phyloP scores from a whole-genome alignment of 495 filamentous ascomycete genomes.

The Eremomyces bilateralis region DNA sequence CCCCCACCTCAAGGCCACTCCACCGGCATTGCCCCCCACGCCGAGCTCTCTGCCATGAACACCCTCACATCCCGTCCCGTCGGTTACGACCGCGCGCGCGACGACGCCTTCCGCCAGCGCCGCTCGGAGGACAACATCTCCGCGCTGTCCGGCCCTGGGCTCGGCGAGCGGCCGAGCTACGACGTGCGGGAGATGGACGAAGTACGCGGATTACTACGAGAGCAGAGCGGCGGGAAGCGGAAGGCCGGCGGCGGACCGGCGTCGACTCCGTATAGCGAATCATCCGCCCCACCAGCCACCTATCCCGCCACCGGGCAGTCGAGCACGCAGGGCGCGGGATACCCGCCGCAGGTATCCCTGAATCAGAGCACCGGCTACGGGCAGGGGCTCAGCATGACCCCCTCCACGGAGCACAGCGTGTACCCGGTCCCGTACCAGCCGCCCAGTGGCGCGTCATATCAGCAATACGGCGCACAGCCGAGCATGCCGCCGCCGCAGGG shows the following conservation, averaged over 20 bases:
- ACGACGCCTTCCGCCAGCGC: constrained; percentile 10
- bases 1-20: too few relatives aligned
- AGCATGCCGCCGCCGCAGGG: neutral
- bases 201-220: constrained; percentile 11
- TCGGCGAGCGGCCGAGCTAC: neutral
- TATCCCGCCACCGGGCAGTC: too few relatives aligned
- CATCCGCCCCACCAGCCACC: too few relatives aligned
- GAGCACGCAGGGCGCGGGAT: too few relatives aligned
- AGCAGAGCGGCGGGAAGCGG: constrained; percentile 13
- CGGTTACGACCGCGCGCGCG: constrained; percentile 7
- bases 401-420: too few relatives aligned
- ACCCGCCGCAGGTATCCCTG: too few relatives aligned
- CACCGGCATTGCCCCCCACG: too few relatives aligned
- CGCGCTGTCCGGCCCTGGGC: constrained; percentile 3
- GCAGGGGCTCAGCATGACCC: too few relatives aligned
- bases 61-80: constrained; percentile 8
- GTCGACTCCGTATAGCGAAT: too few relatives aligned
- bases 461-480: neutral
- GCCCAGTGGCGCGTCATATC: neutral
- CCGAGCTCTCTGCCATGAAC: constrained; percentile 5
- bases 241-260: constrained; percentile 1
- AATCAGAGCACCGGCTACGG: too few relatives aligned
- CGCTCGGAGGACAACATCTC: constrained; percentile 7
- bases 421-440: too few relatives aligned
- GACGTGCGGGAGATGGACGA: constrained; percentile 10